These are phyloP conservation scores for Cutaneotrichosporon daszewskae DNA, from an alignment of 1,284 basidiomycete species.

Conservation along the genomic window DNA sequence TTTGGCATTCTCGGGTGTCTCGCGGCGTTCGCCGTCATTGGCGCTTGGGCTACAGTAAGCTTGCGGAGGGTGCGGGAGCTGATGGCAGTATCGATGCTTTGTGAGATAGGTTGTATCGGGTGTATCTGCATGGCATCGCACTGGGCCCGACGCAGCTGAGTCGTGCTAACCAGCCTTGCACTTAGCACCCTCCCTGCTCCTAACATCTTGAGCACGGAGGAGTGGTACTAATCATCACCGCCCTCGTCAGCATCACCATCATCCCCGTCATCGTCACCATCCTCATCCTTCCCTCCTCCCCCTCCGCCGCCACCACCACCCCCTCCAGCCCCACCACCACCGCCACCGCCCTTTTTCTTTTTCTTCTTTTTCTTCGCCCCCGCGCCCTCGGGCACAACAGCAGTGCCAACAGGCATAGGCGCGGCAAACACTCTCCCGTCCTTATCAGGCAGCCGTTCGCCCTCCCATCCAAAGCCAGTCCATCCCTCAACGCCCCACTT, in stretches of 20 bases:
- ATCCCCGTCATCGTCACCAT: slow-evolving; percentile 11
- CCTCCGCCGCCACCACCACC: slow-evolving; percentile 8
- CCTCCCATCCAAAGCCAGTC: slow-evolving; percentile 33
- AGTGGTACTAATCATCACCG: too few relatives aligned
- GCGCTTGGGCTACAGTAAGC: slow-evolving; percentile 79
- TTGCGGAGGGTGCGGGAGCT: too few relatives aligned
- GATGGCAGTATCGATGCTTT: too few relatives aligned
- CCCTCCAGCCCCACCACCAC: slow-evolving; percentile 4
- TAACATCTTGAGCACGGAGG: too few relatives aligned
- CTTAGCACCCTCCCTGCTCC: too few relatives aligned
- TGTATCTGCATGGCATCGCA: too few relatives aligned
- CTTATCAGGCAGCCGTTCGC: slow-evolving; percentile 24
- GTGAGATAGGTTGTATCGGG: too few relatives aligned
- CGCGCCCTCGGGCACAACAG: slow-evolving; percentile 4
- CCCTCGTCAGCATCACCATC: too few relatives aligned
- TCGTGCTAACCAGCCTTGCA: too few relatives aligned
- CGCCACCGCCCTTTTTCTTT: slow-evolving; percentile 10
- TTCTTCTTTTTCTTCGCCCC: too few relatives aligned
- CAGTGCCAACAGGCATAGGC: slow-evolving; percentile 24
- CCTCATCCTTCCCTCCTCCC: slow-evolving; percentile 2
- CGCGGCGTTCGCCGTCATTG: slow-evolving; percentile 68
- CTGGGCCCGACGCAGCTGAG: too few relatives aligned
- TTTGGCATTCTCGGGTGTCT: slow-evolving; percentile 72
- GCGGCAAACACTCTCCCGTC: slow-evolving; percentile 26
- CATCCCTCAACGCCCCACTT: slow-evolving; percentile 21